Evolutionary conservation across 108 stramenopile species (phyloP).

Genomic region (Parietichytrium sp.): DNA sequence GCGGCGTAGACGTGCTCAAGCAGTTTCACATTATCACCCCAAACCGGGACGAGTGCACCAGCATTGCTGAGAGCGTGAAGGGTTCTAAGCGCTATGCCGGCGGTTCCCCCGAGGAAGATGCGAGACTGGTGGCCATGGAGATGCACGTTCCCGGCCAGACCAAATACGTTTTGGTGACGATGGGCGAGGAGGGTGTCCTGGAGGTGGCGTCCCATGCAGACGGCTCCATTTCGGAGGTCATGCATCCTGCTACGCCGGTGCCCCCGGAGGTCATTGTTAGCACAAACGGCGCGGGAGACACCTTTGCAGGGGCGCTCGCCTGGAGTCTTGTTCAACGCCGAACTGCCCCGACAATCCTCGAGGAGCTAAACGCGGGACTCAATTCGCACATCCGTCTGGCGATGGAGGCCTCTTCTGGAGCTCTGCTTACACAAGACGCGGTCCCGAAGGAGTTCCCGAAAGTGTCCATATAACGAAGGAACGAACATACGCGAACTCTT

Average conservation of each 20-base stretch:
- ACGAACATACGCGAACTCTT: too few relatives aligned
- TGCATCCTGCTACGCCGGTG: neutral
- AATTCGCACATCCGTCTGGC: slow-evolving; percentile 4
- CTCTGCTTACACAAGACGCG: neutral
- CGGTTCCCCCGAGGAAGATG: slow-evolving; percentile 1
- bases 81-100: slow-evolving; percentile 26
- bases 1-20: neutral
- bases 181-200: slow-evolving; percentile 4
- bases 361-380: too few relatives aligned
- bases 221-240: neutral
- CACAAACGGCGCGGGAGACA: slow-evolving; percentile 24
- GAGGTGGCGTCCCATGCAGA: neutral
- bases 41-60: neutral
- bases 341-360: too few relatives aligned
- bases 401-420: neutral
- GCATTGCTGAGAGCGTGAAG: neutral
- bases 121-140: neutral
- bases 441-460: neutral
- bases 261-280: neutral
- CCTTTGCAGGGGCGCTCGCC: slow-evolving; percentile 22
- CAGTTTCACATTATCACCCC: slow-evolving; percentile 1
- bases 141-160: slow-evolving; percentile 8
- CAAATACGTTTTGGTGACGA: slow-evolving; percentile 5
- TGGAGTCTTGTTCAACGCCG: slow-evolving; percentile 10
- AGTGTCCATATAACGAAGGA: too few relatives aligned